Conservation (phyloP, 345 rosid genomes). For the Laguncularia racemosa region DNA sequence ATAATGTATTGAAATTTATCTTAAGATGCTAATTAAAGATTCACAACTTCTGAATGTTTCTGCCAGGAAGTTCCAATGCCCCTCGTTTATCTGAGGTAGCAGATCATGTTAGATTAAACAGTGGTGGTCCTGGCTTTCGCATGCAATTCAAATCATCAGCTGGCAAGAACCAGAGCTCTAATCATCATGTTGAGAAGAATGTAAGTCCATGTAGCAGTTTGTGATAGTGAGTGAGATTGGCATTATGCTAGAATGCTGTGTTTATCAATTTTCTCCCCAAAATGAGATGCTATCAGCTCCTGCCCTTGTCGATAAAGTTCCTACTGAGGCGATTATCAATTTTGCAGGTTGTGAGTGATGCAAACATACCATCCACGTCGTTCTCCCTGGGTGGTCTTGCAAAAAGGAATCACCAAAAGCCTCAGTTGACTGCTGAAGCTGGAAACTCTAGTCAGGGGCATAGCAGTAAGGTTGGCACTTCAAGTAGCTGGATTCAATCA, state of each 20-base stretch:
- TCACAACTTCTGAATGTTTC: neutral
- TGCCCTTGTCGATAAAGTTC: too few relatives aligned
- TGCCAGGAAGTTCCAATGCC: conserved; percentile 19
- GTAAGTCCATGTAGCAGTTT: conserved; percentile 31
- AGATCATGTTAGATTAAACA: conserved; percentile 35
- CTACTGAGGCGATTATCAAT: neutral
- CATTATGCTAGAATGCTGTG: neutral
- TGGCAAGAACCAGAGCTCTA: conserved; percentile 48
- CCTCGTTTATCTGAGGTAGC: conserved; percentile 39
- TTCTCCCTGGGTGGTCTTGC: conserved; percentile 51
- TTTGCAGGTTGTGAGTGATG: conserved; percentile 31
- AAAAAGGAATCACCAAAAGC: conserved; percentile 47
- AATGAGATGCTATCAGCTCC: too few relatives aligned
- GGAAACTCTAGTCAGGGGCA: conserved; percentile 45
- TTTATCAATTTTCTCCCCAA: neutral
- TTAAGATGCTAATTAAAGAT: neutral
- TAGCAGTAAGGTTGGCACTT: conserved; percentile 46
- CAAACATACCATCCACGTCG: conserved; percentile 53
- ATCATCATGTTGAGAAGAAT: conserved; percentile 47
- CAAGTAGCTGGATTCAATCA: conserved; percentile 71
- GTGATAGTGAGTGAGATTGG: neutral
- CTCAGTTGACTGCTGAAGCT: conserved; percentile 42
- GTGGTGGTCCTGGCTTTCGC: conserved; percentile 39
- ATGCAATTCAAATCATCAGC: conserved; percentile 49
- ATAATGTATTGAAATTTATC: too few relatives aligned